Percentiles rank a stretch among this genome's conserved stretches.
These are phyloP conservation scores for Sodiomyces alkalinus DNA, from an alignment of 2,329 filamentous ascomycete genomes.

Conservation along the genomic window DNA sequence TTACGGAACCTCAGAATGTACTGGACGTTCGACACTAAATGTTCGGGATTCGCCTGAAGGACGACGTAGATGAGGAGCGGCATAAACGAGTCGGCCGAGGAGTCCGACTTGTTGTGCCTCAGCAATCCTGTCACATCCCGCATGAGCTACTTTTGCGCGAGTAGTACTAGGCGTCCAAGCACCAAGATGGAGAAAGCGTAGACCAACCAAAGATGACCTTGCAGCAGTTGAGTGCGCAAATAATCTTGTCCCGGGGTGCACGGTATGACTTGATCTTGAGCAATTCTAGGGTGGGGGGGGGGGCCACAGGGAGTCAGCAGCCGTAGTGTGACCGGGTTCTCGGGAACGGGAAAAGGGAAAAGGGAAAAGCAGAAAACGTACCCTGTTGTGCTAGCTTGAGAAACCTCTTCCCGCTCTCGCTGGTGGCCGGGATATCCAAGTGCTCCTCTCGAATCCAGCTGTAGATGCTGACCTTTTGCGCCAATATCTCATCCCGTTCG, in stretches of 20 bases:
- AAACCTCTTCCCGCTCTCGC: slow-evolving; percentile 77
- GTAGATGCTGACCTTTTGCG: slow-evolving; percentile 95
- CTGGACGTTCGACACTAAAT: slow-evolving; percentile 93
- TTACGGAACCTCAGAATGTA: slow-evolving; percentile 96
- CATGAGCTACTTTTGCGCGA: too few species aligned
- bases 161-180: too few species aligned
- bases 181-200: accelerated
- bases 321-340: too few species aligned
- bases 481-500: slow-evolving; percentile 86
- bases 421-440: slow-evolving; percentile 75
- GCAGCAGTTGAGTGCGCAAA: slow-evolving; percentile 95
- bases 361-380: too few species aligned
- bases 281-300: slow-evolving; percentile 56
- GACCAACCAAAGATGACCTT: slow-evolving; percentile 88
- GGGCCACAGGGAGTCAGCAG: neutral
- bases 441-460: slow-evolving; percentile 89
- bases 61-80: slow-evolving; percentile 92
- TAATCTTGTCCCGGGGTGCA: slow-evolving; percentile 95
- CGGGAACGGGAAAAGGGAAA: too few species aligned
- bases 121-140: slow-evolving; percentile 68
- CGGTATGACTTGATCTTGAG: slow-evolving; percentile 94
- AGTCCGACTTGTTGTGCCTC: slow-evolving; percentile 83
- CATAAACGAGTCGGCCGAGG: slow-evolving; percentile 92
- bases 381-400: slow-evolving; percentile 79
- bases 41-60: slow-evolving; percentile 83